phyloP scores from a whole-genome alignment of 2,329 filamentous ascomycete species.

The Cladophialophora chaetospira region DNA sequence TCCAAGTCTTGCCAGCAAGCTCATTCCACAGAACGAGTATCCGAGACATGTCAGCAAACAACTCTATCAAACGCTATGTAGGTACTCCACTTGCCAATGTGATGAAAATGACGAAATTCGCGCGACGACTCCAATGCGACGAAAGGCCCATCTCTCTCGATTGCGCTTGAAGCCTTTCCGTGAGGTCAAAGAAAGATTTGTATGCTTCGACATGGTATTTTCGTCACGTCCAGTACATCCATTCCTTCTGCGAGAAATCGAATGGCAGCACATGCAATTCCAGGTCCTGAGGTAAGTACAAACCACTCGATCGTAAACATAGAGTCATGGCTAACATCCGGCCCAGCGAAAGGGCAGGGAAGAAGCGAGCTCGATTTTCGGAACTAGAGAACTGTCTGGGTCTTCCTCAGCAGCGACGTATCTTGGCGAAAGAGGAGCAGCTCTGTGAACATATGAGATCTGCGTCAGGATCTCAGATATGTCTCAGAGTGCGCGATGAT shows the following conservation, averaged over 20 bases:
- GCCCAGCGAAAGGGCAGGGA: background rate
- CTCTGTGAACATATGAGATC: background rate
- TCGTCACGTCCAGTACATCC: background rate
- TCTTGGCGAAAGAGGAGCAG: background rate
- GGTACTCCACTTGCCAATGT: background rate
- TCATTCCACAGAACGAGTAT: background rate
- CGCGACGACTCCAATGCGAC: background rate
- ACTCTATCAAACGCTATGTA: background rate
- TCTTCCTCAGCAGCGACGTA: background rate
- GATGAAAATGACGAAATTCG: background rate
- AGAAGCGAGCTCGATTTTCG: background rate
- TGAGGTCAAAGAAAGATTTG: background rate
- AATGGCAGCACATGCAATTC: slow-evolving; percentile 9
- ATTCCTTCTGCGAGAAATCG: background rate
- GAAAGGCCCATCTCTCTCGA: background rate
- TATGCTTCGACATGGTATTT: slow-evolving; percentile 3
- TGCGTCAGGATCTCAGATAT: background rate
- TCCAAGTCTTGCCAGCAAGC: background rate
- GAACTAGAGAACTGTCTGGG: background rate
- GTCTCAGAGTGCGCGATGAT: background rate
- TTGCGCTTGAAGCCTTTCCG: slow-evolving; percentile 4
- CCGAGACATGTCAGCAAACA: background rate
- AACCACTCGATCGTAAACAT: background rate
- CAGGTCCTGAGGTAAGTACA: slow-evolving; percentile 1
- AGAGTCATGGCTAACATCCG: background rate